Base-by-base conservation (phyloP, 1,139 yeast genomes). In the Candida sp. region DNA sequence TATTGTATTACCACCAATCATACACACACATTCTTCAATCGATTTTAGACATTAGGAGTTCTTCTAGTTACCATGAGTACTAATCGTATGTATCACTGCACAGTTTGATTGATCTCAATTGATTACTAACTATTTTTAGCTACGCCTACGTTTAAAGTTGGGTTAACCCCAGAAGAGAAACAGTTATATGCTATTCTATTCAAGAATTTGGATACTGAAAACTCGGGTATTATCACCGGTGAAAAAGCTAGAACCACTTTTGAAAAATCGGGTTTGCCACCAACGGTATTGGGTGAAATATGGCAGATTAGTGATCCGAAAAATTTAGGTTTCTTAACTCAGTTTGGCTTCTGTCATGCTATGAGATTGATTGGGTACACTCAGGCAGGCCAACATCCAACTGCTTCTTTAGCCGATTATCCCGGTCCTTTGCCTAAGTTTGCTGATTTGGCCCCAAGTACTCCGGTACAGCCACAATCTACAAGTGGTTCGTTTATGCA, bases 221-320 rank as follows among this genome's bases (percentile, higher is more conserved):
- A 78, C 39, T 69, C 86, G 39, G 97, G 97, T 3, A 75, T 86
- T 38, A 86, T 93, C 46, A 87, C 97, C 6, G 99, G 99, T 29
- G 95, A 87, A 37, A 82, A 84, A 43, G 91, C 97, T n/a, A 79
- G 95, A 52, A 74, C 87, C 7, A 75, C 95, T 4, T 83, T 95
- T 53, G 96, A 91, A 56, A 86, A 87, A 48, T 84, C 96, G 2
- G 95, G 96, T 1, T 75, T 93, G 43, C 84, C 95, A 5, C 85
- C 95, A 3, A 74, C 82, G 19, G 70, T 80, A 33, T 71, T 93
- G 42, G 97, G 97, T 4, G 95, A 90, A 62, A 84, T 95, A 48
- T 95, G 99, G 99, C 95, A 88, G 61, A 62, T 87, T 39, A 91
- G 96, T 12, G 99, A 93, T 66, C 77, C 79, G 19, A 84, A 82